Conservation (phyloP, 2,329 filamentous ascomycete species). For the Phialemoniopsis sp. region DNA sequence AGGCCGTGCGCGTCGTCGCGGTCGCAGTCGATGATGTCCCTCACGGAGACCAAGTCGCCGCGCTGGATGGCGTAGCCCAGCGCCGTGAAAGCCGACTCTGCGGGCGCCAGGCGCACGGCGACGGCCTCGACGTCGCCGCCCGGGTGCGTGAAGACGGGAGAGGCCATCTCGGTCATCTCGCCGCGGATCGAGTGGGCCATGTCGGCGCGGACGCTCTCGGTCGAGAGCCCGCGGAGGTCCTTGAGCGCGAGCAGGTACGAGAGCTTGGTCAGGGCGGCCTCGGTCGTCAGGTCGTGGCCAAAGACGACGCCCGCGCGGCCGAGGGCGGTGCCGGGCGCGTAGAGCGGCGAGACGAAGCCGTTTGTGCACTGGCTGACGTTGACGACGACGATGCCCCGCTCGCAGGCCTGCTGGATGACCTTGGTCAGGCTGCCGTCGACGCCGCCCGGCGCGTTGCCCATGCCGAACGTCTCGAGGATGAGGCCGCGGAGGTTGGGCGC, state of each 20-base stretch:
- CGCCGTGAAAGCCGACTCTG: slow-evolving; percentile 65
- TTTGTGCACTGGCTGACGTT: slow-evolving; percentile 88
- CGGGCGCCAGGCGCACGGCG: slow-evolving; percentile 31
- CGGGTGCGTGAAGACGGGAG: slow-evolving; percentile 74
- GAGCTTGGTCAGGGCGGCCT: slow-evolving; percentile 87
- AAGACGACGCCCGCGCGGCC: slow-evolving; percentile 84
- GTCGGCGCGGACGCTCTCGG: slow-evolving; percentile 60
- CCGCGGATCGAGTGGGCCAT: slow-evolving; percentile 78
- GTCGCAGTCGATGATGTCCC: slow-evolving; percentile 63
- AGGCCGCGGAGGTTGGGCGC: slow-evolving; percentile 75
- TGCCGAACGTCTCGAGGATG: slow-evolving; percentile 88
- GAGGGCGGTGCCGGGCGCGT: slow-evolving; percentile 72
- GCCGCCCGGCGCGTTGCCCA: slow-evolving; percentile 84
- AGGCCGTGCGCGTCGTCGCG: slow-evolving; percentile 50
- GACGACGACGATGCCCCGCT: slow-evolving; percentile 78
- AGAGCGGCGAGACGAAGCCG: slow-evolving; percentile 73
- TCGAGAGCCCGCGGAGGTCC: slow-evolving; percentile 44
- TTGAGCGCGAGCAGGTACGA: slow-evolving; percentile 76
- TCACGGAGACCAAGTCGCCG: slow-evolving; percentile 62
- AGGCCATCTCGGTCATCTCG: slow-evolving; percentile 75
- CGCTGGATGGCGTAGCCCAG: slow-evolving; percentile 77
- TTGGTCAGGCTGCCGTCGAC: slow-evolving; percentile 74
- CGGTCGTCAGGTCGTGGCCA: slow-evolving; percentile 82
- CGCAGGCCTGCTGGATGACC: slow-evolving; percentile 72
- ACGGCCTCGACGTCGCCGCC: slow-evolving; percentile 42